Conservation (phyloP, 1,284 basidiomycete genomes). For the Coniferiporia weirii region DNA sequence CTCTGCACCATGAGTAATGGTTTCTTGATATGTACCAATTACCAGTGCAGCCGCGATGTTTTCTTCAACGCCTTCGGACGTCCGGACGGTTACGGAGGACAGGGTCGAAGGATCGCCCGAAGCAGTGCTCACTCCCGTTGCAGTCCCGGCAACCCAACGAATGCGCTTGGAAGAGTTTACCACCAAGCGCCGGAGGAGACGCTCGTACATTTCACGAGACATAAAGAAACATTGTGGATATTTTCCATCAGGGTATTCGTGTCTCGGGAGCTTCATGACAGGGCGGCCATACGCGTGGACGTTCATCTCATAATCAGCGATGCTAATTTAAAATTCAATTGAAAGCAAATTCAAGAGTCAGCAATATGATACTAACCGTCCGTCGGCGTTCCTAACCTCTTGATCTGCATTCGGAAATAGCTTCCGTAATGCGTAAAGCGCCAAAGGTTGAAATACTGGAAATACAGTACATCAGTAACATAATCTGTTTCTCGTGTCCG, state of each 20-base stretch:
- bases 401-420: slow-evolving; percentile 26
- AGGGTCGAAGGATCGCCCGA: slow-evolving; percentile 5
- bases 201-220: slow-evolving; percentile 16
- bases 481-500: background rate
- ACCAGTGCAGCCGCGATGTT: slow-evolving; percentile 5
- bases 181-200: slow-evolving; percentile 14
- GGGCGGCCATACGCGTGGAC: background rate
- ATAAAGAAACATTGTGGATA: slow-evolving; percentile 8
- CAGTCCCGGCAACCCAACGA: slow-evolving; percentile 4
- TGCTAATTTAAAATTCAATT: background rate
- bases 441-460: slow-evolving; percentile 19
- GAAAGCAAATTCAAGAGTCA: background rate
- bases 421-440: slow-evolving; percentile 20
- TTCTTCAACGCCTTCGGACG: background rate
- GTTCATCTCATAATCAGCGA: slow-evolving; percentile 1
- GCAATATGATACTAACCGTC: slow-evolving; percentile 7
- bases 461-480: background rate
- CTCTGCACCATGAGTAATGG: background rate
- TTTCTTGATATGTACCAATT: slow-evolving; percentile 1
- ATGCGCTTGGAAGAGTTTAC: slow-evolving; percentile 3
- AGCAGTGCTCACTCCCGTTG: background rate
- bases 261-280: slow-evolving; percentile 5
- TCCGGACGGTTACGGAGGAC: slow-evolving; percentile 11
- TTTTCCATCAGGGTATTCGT: background rate
- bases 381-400: slow-evolving; percentile 19